phyloP scores from a whole-genome alignment of 108 stramenopile genomes.

The Skeletonema menzelii region DNA sequence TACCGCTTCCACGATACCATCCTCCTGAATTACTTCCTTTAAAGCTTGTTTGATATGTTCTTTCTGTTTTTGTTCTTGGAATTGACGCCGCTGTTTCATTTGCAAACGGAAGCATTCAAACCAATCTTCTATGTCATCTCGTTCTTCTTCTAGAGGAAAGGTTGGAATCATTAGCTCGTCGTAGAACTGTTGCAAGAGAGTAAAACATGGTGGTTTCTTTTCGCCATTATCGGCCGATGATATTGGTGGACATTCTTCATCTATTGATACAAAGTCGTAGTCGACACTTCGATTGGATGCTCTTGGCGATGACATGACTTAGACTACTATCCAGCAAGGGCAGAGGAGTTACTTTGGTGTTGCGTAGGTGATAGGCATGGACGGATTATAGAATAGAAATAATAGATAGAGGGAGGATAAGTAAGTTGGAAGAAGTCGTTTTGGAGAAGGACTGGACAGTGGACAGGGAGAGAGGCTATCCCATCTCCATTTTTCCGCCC shows the following conservation, averaged over 20 bases:
- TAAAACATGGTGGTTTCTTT: constrained; percentile 19
- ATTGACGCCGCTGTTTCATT: constrained; percentile 18
- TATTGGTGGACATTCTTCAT: constrained; percentile 31
- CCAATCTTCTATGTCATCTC: constrained; percentile 61
- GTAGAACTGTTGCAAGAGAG: constrained; percentile 47
- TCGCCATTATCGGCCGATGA: not conserved
- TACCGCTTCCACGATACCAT: constrained; percentile 3
- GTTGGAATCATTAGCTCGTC: constrained; percentile 57
- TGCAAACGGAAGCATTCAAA: constrained; percentile 50
- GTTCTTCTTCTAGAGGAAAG: constrained; percentile 60
- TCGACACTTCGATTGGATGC: not conserved
- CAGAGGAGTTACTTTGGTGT: no score
- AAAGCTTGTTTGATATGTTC: not conserved
- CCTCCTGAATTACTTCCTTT: not conserved
- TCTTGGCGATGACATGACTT: not conserved
- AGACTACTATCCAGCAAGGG: no score
- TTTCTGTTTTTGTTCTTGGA: not conserved
- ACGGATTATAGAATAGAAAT: no score
- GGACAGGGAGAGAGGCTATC: no score
- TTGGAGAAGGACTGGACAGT: no score
- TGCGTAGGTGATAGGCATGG: no score
- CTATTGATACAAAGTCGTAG: constrained; percentile 26
- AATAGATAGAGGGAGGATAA: no score
- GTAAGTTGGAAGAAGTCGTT: no score
- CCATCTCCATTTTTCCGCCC: no score